phyloP scores from a whole-genome alignment of 306 rosid genomes.

The cucumber (Cucumis sativus) region Cucumber_9930_V3 NC_026660.2:7209501-7210000 shows the following conservation, averaged over 20 bases:
- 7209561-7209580: not conserved
- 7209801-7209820: not conserved
- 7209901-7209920: too few relatives aligned
- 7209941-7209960: too few relatives aligned
- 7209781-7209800: not conserved
- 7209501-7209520: too few relatives aligned
- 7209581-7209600: not conserved
- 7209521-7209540: too few relatives aligned
- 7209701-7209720: not conserved
- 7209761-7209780: not conserved
- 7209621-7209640: too few relatives aligned
- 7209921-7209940: too few relatives aligned
- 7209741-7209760: not conserved
- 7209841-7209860: not conserved
- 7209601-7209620: too few relatives aligned
- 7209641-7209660: not conserved
- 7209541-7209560: too few relatives aligned
- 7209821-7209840: not conserved
- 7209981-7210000: too few relatives aligned
- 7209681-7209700: not conserved
- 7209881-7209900: not conserved
- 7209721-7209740: not conserved
- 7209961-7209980: too few relatives aligned
- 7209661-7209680: not conserved
- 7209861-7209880: not conserved